phyloP scores from a whole-genome alignment of 1,139 yeast species.

The Petasospora fabianii region DNA sequence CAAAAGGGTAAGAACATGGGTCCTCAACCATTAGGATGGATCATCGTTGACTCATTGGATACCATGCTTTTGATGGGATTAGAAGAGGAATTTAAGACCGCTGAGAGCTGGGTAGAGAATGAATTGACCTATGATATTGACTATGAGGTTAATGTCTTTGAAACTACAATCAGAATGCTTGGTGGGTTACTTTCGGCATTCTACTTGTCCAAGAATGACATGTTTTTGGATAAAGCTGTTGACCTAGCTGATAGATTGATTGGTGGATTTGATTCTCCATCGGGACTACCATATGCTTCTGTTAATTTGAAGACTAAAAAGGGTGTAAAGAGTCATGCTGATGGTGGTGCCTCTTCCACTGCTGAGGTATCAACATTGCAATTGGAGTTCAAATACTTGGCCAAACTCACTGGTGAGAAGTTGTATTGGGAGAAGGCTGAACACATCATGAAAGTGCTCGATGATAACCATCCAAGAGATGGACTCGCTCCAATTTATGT shows the following conservation, averaged over 20 bases:
- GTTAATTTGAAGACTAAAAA: constrained; percentile 65
- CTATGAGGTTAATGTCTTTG: constrained; percentile 78
- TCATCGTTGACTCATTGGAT: constrained; percentile 85
- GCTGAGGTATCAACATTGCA: constrained; percentile 91
- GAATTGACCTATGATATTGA: constrained; percentile 61
- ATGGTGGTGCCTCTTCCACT: constrained; percentile 73
- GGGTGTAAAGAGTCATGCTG: constrained; percentile 61
- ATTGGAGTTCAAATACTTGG: constrained; percentile 80
- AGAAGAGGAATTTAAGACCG: constrained; percentile 57
- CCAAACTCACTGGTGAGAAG: constrained; percentile 75
- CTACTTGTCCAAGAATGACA: constrained; percentile 63
- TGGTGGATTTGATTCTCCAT: constrained; percentile 60
- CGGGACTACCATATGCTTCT: constrained; percentile 76
- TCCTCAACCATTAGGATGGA: constrained; percentile 87
- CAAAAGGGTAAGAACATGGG: constrained; percentile 76
- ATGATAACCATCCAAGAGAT: constrained; percentile 54
- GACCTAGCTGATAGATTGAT: constrained; percentile 60
- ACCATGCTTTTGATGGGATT: constrained; percentile 81
- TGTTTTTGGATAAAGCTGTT: constrained; percentile 74
- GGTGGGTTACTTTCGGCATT: constrained; percentile 88
- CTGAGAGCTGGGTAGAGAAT: constrained; percentile 70
- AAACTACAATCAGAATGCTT: constrained; percentile 89
- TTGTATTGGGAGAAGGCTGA: constrained; percentile 80
- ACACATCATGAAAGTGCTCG: constrained; percentile 63
- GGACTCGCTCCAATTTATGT: constrained; percentile 85